Percentiles rank a stretch among this genome's conserved stretches.
phyloP scores from a whole-genome alignment of 2,329 filamentous ascomycete genomes.

The Aspergillus cejpii region DNA sequence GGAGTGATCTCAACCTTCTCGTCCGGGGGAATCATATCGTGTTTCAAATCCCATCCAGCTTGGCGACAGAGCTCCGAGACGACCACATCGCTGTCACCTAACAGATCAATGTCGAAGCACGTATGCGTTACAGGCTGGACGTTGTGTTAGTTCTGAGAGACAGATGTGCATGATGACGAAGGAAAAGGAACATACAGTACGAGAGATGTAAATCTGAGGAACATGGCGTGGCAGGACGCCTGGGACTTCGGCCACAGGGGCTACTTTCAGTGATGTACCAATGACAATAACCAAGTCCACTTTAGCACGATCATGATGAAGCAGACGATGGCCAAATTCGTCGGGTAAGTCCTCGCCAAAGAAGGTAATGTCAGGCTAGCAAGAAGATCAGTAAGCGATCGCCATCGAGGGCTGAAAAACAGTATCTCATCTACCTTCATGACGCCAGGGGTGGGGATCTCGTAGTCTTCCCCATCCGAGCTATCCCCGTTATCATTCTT shows the following conservation, averaged over 20 bases:
- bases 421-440: slow-evolving; percentile 56
- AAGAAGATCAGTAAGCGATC: slow-evolving; percentile 11
- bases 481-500: slow-evolving; percentile 51
- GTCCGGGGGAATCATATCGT: slow-evolving; percentile 72
- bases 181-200: slow-evolving; percentile 49
- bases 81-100: slow-evolving; percentile 91
- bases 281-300: slow-evolving; percentile 93
- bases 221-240: slow-evolving; percentile 70
- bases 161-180: neutral
- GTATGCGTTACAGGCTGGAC: slow-evolving; percentile 69
- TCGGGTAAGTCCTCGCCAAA: slow-evolving; percentile 87
- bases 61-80: slow-evolving; percentile 78
- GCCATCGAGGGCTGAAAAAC: neutral
- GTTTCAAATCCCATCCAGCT: slow-evolving; percentile 70
- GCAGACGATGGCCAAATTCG: slow-evolving; percentile 71
- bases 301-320: slow-evolving; percentile 69
- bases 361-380: slow-evolving; percentile 86
- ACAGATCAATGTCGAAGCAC: slow-evolving; percentile 90
- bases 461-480: slow-evolving; percentile 54
- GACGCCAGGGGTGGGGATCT: slow-evolving; percentile 64
- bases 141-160: neutral
- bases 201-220: slow-evolving; percentile 84
- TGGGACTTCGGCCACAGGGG: slow-evolving; percentile 86
- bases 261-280: slow-evolving; percentile 91
- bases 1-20: slow-evolving; percentile 54